Evolutionary conservation across 1,284 basidiomycete genomes (phyloP).

Genomic region (Heliocybe sulcata): DNA sequence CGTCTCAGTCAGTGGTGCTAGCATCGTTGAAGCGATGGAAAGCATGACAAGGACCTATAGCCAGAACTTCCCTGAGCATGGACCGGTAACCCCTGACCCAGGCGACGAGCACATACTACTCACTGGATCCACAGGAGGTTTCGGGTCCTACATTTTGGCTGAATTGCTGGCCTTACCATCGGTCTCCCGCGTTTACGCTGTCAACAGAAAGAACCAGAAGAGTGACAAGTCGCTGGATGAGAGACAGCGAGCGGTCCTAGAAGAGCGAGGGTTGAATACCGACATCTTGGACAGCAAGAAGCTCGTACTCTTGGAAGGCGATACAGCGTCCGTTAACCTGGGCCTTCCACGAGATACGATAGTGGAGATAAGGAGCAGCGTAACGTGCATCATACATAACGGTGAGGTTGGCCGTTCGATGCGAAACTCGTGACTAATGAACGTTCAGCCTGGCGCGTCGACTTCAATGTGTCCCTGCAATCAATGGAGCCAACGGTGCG

Average conservation of each 20-base stretch:
- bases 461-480: constrained; percentile 18
- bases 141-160: constrained; percentile 24
- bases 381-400: constrained; percentile 21
- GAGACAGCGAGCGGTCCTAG: constrained; percentile 21
- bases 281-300: constrained; percentile 20
- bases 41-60: not conserved
- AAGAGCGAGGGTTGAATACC: constrained; percentile 21
- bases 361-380: constrained; percentile 14
- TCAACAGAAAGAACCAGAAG: constrained; percentile 20
- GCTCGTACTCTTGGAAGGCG: constrained; percentile 21
- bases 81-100: not conserved
- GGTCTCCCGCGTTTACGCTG: constrained; percentile 22
- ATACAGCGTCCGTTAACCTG: constrained; percentile 15
- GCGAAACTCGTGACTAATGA: not conserved
- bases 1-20: not conserved
- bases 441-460: constrained; percentile 19
- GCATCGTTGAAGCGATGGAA: not conserved
- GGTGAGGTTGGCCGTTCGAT: constrained; percentile 2
- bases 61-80: not conserved
- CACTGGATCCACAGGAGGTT: constrained; percentile 28
- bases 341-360: constrained; percentile 17
- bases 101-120: constrained; percentile 20
- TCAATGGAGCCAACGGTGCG: constrained; percentile 18
- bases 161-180: constrained; percentile 14
- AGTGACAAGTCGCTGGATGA: constrained; percentile 6